phyloP scores from a whole-genome alignment of 78 protist species.

The Chrysochromulina parva region DNA sequence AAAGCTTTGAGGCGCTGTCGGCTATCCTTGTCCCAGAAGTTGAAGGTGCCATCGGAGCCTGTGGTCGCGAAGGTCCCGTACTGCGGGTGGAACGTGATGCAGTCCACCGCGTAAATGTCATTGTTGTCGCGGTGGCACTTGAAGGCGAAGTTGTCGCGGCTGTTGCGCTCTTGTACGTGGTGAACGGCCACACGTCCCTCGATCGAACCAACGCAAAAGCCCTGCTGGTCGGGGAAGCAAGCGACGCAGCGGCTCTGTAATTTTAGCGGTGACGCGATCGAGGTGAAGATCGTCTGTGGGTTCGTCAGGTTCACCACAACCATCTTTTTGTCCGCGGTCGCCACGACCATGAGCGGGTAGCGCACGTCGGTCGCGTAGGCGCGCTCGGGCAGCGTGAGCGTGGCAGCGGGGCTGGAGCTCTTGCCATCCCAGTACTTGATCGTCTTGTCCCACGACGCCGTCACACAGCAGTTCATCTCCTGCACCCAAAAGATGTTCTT shows the following conservation, averaged over 20 bases:
- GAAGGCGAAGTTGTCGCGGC: slow-evolving; percentile 73
- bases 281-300: neutral
- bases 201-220: slow-evolving; percentile 88
- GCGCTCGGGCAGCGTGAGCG: neutral
- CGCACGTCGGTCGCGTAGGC: slow-evolving; percentile 39
- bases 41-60: slow-evolving; percentile 86
- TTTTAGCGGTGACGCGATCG: slow-evolving; percentile 67
- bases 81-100: slow-evolving; percentile 73
- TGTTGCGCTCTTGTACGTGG: slow-evolving; percentile 46
- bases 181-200: slow-evolving; percentile 91
- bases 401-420: slow-evolving; percentile 35
- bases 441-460: slow-evolving; percentile 85
- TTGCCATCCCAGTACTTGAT: slow-evolving; percentile 83
- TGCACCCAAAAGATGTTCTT: slow-evolving; percentile 57
- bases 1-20: slow-evolving; percentile 69
- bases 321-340: slow-evolving; percentile 73
- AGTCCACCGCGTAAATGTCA: slow-evolving; percentile 75
- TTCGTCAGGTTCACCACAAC: neutral
- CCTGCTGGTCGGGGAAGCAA: slow-evolving; percentile 64
- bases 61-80: slow-evolving; percentile 88
- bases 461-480: slow-evolving; percentile 57
- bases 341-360: slow-evolving; percentile 55
- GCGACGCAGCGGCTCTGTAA: slow-evolving; percentile 73
- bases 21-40: slow-evolving; percentile 38
- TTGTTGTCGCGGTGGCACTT: slow-evolving; percentile 87